A percentile compares a stretch with the other conserved stretches of the same genome.
Conservation (phyloP, 2,329 filamentous ascomycete genomes). For the Aspergillus ruber region DNA sequence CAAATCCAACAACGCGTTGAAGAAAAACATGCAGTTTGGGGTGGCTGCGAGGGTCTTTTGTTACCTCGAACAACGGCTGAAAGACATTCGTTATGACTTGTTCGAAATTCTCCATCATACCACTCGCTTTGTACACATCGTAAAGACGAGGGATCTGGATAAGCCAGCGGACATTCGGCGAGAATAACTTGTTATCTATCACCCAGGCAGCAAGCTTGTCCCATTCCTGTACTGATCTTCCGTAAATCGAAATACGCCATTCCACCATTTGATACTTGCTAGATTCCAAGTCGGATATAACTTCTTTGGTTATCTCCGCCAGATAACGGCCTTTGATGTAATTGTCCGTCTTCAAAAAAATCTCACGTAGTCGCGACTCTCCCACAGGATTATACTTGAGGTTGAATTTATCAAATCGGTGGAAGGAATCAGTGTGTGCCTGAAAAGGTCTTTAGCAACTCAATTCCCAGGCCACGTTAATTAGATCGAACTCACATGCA, state of each 20-base stretch:
- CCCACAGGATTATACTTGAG: slow-evolving; percentile 97
- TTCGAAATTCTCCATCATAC: slow-evolving; percentile 82
- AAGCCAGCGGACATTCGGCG: slow-evolving; percentile 94
- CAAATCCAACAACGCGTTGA: slow-evolving; percentile 91
- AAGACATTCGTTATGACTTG: slow-evolving; percentile 88
- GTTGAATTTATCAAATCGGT: slow-evolving; percentile 99
- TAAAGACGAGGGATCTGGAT: slow-evolving; percentile 92
- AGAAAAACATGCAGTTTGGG: slow-evolving; percentile 92
- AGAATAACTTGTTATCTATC: slow-evolving; percentile 95
- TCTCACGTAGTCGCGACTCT: slow-evolving; percentile 91
- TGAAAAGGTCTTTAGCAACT: slow-evolving; percentile 26
- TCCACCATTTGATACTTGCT: slow-evolving; percentile 99
- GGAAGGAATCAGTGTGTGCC: slow-evolving; percentile 96
- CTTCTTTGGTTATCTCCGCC: slow-evolving; percentile 95
- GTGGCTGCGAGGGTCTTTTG: slow-evolving; percentile 75
- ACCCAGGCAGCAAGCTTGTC: slow-evolving; percentile 97
- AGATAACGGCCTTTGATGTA: slow-evolving; percentile 93
- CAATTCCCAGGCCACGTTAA: background rate
- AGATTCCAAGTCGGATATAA: slow-evolving; percentile 92
- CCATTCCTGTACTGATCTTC: slow-evolving; percentile 88
- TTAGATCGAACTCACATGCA: slow-evolving; percentile 64
- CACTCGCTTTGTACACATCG: slow-evolving; percentile 88
- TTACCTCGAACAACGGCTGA: slow-evolving; percentile 89
- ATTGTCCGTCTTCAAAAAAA: slow-evolving; percentile 98
- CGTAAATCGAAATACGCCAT: slow-evolving; percentile 97